Conservation (phyloP, 2,329 filamentous ascomycete genomes). For the Pseudofabraea citricarpa region DNA sequence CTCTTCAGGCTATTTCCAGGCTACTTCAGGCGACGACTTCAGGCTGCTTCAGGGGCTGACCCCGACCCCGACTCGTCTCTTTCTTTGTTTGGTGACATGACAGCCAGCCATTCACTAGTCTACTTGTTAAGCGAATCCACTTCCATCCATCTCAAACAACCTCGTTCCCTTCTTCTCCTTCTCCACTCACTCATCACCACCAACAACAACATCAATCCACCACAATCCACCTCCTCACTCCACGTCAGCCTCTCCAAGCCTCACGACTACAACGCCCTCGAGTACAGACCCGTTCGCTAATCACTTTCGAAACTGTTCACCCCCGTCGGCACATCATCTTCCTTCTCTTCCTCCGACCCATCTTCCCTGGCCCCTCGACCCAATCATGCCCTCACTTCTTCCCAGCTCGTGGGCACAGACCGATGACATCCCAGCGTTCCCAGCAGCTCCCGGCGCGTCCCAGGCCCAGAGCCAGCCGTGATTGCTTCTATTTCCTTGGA, state of each 20-base stretch:
- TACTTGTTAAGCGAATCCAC: too few species aligned
- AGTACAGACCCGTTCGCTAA: neutral
- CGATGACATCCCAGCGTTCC: too few species aligned
- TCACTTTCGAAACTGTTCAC: neutral
- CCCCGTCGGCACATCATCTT: neutral
- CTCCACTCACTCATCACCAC: neutral
- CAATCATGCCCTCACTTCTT: too few species aligned
- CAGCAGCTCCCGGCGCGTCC: too few species aligned
- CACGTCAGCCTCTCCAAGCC: neutral
- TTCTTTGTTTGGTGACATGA: too few species aligned
- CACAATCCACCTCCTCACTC: neutral
- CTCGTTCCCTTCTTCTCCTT: too few species aligned
- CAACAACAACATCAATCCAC: neutral
- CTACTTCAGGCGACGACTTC: too few species aligned
- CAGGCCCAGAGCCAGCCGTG: neutral
- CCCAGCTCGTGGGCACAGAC: neutral
- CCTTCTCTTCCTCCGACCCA: neutral
- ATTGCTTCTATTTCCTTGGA: constrained; percentile 2
- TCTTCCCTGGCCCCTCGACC: neutral
- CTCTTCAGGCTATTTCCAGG: too few species aligned
- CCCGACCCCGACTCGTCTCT: too few species aligned
- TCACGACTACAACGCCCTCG: neutral
- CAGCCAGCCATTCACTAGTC: too few species aligned
- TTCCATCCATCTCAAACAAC: too few species aligned
- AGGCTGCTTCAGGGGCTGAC: too few species aligned